A percentile compares a stretch with the other conserved stretches of the same genome.
These are phyloP conservation scores for Malania oleifera DNA, from an alignment of 164 flowering plant species.

Conservation along the genomic window DNA sequence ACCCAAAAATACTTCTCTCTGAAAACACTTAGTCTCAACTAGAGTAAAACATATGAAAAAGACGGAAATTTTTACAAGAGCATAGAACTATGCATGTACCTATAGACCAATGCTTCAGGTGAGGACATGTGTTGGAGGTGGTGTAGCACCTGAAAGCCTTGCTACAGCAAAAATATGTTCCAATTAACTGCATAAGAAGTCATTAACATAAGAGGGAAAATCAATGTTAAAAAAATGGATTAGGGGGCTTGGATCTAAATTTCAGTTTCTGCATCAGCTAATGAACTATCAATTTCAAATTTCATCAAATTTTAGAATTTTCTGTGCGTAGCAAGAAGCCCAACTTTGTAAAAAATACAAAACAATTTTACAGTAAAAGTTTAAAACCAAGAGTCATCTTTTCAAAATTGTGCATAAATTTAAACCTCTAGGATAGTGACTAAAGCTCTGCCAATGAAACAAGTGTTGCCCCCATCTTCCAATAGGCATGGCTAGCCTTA, in stretches of 20 bases:
- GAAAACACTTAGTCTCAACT: too few species aligned
- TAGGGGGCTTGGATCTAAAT: neutral
- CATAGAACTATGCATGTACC: slow-evolving; percentile 27
- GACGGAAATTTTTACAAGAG: too few species aligned
- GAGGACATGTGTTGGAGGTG: slow-evolving; percentile 82
- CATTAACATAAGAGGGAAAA: neutral
- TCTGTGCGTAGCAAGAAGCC: neutral
- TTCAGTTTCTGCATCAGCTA: neutral
- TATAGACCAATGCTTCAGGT: slow-evolving; percentile 86
- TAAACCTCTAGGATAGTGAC: neutral
- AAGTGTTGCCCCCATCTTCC: slow-evolving; percentile 98
- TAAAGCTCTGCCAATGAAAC: slow-evolving; percentile 86
- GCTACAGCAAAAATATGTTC: slow-evolving; percentile 82
- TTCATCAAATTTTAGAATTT: neutral
- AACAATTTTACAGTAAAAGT: too few species aligned
- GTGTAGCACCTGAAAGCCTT: slow-evolving; percentile 88
- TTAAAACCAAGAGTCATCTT: neutral
- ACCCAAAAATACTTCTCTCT: too few species aligned
- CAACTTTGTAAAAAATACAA: neutral
- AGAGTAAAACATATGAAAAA: too few species aligned
- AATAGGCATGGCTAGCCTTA: slow-evolving; percentile 87
- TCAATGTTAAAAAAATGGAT: neutral
- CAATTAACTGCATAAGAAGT: slow-evolving; percentile 65
- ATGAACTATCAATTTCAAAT: neutral
- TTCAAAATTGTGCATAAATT: neutral